phyloP scores from a whole-genome alignment of 23 red algal species.

The Gracilaria caudata region DNA sequence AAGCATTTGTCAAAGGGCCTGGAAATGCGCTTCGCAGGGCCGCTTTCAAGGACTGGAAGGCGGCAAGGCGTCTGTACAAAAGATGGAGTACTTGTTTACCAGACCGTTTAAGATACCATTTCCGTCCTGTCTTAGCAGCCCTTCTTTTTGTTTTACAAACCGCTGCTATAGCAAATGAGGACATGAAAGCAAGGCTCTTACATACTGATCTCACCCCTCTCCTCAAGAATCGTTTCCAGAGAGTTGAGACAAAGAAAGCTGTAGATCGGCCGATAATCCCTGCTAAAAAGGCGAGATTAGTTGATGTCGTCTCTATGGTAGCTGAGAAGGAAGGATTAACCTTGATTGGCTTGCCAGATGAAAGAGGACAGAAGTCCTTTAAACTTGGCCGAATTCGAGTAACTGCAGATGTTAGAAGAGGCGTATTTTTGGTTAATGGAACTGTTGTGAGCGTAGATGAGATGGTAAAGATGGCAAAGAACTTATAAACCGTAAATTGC shows the following conservation, averaged over 20 bases:
- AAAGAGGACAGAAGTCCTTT: conserved; percentile 26
- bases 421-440: conserved; percentile 12
- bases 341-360: conserved; percentile 35
- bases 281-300: conserved; percentile 18
- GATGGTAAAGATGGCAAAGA: conserved; percentile 35
- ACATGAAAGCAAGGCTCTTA: conserved; percentile 1
- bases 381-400: conserved; percentile 37
- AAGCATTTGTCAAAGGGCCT: conserved; percentile 30
- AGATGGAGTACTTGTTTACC: conserved; percentile 40
- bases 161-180: background rate
- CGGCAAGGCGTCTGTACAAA: background rate
- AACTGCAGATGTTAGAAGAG: conserved; percentile 33
- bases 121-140: conserved; percentile 34
- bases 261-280: background rate
- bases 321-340: conserved; percentile 44
- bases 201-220: conserved; percentile 27
- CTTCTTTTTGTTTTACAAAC: conserved; percentile 66
- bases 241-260: conserved; percentile 13
- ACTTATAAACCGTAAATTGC: no score
- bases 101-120: conserved; percentile 8
- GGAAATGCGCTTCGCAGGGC: background rate
- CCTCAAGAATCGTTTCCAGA: conserved; percentile 41
- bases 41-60: conserved; percentile 46
- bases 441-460: conserved; percentile 38
- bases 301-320: conserved; percentile 46